Conservation (phyloP, 495 filamentous ascomycete genomes). For the Trichocladium antarcticum region DNA sequence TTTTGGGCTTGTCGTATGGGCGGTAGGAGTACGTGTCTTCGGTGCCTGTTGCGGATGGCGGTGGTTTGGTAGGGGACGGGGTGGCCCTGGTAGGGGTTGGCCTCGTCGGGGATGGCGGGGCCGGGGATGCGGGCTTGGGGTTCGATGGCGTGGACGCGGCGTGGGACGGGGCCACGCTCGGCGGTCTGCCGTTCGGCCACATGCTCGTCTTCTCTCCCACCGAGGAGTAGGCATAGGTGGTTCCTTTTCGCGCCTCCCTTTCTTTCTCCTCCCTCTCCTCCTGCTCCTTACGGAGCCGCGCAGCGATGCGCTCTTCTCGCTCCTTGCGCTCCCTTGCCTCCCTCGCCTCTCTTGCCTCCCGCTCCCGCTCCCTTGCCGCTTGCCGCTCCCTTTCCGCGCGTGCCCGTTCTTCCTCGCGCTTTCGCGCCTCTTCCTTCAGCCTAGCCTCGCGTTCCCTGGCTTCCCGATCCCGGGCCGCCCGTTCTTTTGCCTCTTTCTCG, state of each 20-base stretch:
- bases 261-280: constrained; percentile 17
- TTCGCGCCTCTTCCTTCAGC: constrained; percentile 22
- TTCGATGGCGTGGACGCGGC: constrained; percentile 10
- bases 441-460: constrained; percentile 25
- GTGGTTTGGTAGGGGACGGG: constrained; percentile 24
- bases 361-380: constrained; percentile 18
- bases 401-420: constrained; percentile 17
- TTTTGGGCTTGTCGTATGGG: constrained; percentile 68
- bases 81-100: constrained; percentile 1
- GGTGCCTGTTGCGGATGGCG: constrained; percentile 44
- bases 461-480: constrained; percentile 34
- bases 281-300: constrained; percentile 11
- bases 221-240: constrained; percentile 42
- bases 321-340: constrained; percentile 36
- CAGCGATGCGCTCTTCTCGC: constrained; percentile 19
- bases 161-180: constrained; percentile 23
- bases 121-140: constrained; percentile 9
- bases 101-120: constrained; percentile 4
- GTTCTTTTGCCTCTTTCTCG: constrained; percentile 26
- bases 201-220: constrained; percentile 47
- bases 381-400: constrained; percentile 5
- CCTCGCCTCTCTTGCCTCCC: constrained; percentile 23
- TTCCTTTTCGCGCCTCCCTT: constrained; percentile 30
- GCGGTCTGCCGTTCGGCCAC: constrained; percentile 41
- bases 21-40: constrained; percentile 66